A percentile compares a stretch with the other conserved stretches of the same genome.
These are phyloP conservation scores for Aspergillus ostianus DNA, from an alignment of 495 filamentous ascomycete genomes.

Conservation along the genomic window DNA sequence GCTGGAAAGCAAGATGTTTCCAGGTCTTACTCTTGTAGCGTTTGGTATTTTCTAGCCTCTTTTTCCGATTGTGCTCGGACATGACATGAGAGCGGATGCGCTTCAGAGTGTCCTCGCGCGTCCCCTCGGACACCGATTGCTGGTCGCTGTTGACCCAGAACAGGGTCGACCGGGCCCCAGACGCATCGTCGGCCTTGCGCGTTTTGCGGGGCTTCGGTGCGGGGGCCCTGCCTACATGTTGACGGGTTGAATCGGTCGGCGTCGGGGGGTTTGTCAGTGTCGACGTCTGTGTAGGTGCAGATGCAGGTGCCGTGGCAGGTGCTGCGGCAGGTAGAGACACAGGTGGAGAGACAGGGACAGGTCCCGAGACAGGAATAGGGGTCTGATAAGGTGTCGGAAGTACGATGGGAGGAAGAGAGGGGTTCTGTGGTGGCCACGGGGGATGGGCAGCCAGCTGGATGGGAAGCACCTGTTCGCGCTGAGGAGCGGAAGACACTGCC, in stretches of 20 bases:
- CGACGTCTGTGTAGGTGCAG: not conserved
- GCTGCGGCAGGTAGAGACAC: too few species aligned
- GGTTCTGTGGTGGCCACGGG: conserved; percentile 2
- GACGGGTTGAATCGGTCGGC: conserved; percentile 9
- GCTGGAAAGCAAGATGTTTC: conserved; percentile 43
- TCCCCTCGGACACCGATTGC: conserved; percentile 39
- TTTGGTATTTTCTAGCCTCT: conserved; percentile 44
- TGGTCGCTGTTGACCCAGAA: conserved; percentile 49
- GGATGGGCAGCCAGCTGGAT: conserved; percentile 24
- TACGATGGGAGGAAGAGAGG: not conserved
- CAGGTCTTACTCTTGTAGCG: conserved; percentile 45
- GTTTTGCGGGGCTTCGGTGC: conserved; percentile 39
- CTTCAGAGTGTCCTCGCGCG: conserved; percentile 46
- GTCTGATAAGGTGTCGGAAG: not conserved
- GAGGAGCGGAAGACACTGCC: conserved; percentile 17
- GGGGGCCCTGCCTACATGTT: conserved; percentile 26
- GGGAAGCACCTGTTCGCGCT: conserved; percentile 29
- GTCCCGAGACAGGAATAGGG: not conserved
- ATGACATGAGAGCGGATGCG: conserved; percentile 52
- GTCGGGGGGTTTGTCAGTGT: not conserved
- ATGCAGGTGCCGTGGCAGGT: not conserved
- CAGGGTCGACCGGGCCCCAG: conserved; percentile 38
- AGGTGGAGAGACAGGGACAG: too few species aligned
- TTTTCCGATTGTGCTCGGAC: conserved; percentile 52
- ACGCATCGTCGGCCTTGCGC: conserved; percentile 38